A percentile compares a stretch with the other conserved stretches of the same genome.
phyloP scores from a whole-genome alignment of 305 asterid genomes.

The Salvia sclarea region DNA sequence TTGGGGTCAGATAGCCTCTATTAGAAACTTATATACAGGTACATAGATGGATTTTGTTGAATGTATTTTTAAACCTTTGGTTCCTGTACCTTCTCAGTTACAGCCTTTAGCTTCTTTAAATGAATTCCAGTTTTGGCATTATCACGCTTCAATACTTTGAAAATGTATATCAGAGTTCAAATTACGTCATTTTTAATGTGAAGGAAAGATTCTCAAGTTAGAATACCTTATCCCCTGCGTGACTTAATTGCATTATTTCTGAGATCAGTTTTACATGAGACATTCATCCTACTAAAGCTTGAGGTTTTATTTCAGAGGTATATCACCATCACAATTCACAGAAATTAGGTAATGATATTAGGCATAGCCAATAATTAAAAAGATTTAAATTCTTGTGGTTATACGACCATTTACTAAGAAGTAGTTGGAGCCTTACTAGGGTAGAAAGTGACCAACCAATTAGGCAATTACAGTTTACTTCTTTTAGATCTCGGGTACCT shows the following conservation, averaged over 20 bases:
- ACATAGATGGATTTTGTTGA: neutral
- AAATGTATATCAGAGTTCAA: neutral
- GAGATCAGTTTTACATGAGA: neutral
- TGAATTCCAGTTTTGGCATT: neutral
- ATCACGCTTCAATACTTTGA: neutral
- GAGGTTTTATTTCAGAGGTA: neutral
- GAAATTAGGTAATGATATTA: neutral
- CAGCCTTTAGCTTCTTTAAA: neutral
- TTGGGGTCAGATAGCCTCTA: neutral
- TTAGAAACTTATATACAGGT: neutral
- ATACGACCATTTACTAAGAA: no score
- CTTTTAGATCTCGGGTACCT: neutral
- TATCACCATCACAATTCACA: neutral
- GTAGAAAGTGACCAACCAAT: neutral
- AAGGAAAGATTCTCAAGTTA: conserved; percentile 5
- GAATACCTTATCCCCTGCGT: neutral
- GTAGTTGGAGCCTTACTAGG: neutral
- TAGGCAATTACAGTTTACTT: neutral
- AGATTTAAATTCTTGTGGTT: no score
- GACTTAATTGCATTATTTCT: neutral
- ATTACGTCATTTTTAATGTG: neutral
- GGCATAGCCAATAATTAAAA: no score
- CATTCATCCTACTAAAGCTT: neutral
- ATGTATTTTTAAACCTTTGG: neutral
- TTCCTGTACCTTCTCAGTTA: neutral